Conservation (phyloP, 495 filamentous ascomycete species). For the Penicillium malachiteum region DNA sequence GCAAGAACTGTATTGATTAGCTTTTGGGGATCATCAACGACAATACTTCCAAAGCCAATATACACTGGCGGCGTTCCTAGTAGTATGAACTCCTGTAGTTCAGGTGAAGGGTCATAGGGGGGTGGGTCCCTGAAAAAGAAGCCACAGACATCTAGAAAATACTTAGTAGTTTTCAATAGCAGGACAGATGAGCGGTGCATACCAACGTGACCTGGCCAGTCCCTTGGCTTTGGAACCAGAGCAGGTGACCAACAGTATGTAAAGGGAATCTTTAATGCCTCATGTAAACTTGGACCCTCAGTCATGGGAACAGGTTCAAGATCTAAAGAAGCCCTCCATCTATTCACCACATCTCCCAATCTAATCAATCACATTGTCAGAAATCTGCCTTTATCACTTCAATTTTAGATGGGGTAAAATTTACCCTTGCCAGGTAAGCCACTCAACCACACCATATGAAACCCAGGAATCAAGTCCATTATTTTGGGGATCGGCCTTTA, state of each 20-base stretch:
- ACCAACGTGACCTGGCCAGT: constrained; percentile 60
- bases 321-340: constrained; percentile 50
- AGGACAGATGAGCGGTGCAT: constrained; percentile 6
- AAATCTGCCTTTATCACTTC: not conserved
- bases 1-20: constrained; percentile 54
- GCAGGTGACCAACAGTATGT: constrained; percentile 67
- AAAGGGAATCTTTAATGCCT: constrained; percentile 55
- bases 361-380: constrained; percentile 17
- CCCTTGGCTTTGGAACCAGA: constrained; percentile 59
- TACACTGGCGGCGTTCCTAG: constrained; percentile 58
- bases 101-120: constrained; percentile 50
- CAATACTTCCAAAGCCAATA: constrained; percentile 68
- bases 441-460: constrained; percentile 61
- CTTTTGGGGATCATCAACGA: constrained; percentile 56
- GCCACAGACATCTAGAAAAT: constrained; percentile 49
- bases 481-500: constrained; percentile 23
- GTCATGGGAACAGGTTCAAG: constrained; percentile 48
- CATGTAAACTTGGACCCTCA: constrained; percentile 33
- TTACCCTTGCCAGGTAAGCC: constrained; percentile 67
- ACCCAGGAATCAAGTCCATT: constrained; percentile 54
- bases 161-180: not conserved
- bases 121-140: constrained; percentile 59
- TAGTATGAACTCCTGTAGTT: constrained; percentile 52
- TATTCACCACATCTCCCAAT: constrained; percentile 60
- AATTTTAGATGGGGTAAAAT: not conserved